Conservation (phyloP, 139 green algal genomes). For the Coelastrella sp. region DNA sequence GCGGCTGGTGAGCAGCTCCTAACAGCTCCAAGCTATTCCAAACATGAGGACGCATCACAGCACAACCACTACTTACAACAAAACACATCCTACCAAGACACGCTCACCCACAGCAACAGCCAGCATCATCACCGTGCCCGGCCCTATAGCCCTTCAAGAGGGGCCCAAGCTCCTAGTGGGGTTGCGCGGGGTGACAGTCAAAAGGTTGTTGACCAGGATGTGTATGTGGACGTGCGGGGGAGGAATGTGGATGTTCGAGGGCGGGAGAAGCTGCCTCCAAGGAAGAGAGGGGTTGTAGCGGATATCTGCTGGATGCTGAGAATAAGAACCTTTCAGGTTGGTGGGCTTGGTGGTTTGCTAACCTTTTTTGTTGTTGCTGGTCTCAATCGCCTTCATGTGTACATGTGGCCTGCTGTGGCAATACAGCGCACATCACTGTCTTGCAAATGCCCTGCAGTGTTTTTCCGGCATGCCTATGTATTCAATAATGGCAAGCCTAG, state of each 20-base stretch:
- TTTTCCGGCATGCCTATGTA: too few species aligned
- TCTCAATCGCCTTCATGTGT: neutral
- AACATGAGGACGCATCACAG: slow-evolving; percentile 8
- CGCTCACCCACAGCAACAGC: neutral
- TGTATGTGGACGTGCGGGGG: neutral
- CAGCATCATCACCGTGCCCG: neutral
- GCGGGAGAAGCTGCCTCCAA: neutral
- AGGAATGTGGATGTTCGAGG: neutral
- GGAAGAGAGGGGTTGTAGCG: neutral
- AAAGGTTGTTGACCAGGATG: neutral
- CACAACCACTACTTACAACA: slow-evolving; percentile 1
- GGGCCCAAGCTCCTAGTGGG: neutral
- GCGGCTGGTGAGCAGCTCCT: slow-evolving; percentile 32
- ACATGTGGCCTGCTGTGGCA: neutral
- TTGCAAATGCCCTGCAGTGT: neutral
- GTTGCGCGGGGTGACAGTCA: neutral
- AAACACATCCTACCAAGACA: neutral
- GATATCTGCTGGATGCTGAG: slow-evolving; percentile 56
- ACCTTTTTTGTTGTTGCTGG: too few species aligned
- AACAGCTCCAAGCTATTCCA: neutral
- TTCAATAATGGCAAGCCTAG: too few species aligned
- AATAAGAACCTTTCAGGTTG: slow-evolving; percentile 66
- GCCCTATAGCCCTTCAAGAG: neutral
- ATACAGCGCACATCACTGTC: neutral
- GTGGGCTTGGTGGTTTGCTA: too few species aligned